These are phyloP conservation scores for Trichophyton simii DNA, from an alignment of 2,329 filamentous ascomycete genomes.

Conservation along the genomic window DNA sequence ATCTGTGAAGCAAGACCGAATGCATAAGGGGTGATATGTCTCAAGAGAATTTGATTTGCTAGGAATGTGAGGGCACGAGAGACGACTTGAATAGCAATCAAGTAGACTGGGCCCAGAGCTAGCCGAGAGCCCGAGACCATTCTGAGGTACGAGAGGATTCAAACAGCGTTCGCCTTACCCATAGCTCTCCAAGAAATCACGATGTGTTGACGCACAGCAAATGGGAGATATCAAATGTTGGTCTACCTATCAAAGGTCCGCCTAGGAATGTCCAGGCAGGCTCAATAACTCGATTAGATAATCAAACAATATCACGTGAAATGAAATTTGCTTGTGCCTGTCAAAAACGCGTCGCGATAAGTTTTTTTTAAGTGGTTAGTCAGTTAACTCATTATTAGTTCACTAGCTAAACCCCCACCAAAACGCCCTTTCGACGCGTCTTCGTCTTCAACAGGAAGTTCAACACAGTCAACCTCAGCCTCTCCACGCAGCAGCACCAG, in stretches of 20 bases:
- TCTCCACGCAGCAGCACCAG: neutral
- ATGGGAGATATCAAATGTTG: too few species aligned
- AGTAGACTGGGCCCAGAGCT: slow-evolving; percentile 64
- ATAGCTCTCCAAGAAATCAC: neutral
- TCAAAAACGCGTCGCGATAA: neutral
- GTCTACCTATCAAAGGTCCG: too few species aligned
- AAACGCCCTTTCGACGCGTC: neutral
- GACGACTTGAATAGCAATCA: slow-evolving; percentile 75
- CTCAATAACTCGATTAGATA: neutral
- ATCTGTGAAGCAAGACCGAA: slow-evolving; percentile 80
- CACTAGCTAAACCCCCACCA: neutral
- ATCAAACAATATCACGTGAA: neutral
- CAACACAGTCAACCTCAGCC: neutral
- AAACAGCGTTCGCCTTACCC: neutral
- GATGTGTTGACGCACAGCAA: neutral
- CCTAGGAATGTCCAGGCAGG: too few species aligned
- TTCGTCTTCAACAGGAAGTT: neutral
- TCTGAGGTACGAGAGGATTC: neutral
- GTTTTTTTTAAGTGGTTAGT: neutral
- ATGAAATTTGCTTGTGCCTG: neutral
- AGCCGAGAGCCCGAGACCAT: slow-evolving; percentile 8
- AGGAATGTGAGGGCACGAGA: slow-evolving; percentile 84
- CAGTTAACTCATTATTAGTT: too few species aligned
- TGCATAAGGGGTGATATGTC: slow-evolving; percentile 71
- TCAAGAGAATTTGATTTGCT: slow-evolving; percentile 81